Evolutionary conservation across 75 land plant species (phyloP).

Genomic region (Adiantum capillusveneris): DNA sequence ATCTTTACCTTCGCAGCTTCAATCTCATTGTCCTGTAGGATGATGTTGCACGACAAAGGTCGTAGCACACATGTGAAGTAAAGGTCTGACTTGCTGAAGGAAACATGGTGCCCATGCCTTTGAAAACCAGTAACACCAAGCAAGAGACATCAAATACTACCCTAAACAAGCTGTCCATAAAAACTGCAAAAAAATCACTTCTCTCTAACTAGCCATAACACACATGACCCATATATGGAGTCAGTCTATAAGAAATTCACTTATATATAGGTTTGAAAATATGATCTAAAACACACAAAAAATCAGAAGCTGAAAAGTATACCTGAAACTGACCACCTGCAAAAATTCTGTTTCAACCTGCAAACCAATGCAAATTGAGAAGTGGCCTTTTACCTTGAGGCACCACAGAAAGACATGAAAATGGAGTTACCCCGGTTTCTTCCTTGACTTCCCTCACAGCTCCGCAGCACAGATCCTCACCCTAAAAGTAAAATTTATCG

Average conservation of each 20-base stretch:
- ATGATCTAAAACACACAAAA: too few relatives aligned
- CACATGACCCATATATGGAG: too few relatives aligned
- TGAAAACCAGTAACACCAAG: neutral
- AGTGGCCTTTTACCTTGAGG: neutral
- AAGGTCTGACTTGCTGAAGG: conserved; percentile 79
- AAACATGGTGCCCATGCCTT: conserved; percentile 47
- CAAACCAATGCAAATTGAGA: conserved; percentile 7
- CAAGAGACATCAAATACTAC: neutral
- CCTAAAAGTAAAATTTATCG: conserved; percentile 36
- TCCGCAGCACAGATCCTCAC: conserved; percentile 74
- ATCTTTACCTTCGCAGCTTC: conserved; percentile 67
- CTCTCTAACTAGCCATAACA: too few relatives aligned
- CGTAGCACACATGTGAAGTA: conserved; percentile 69
- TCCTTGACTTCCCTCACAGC: conserved; percentile 86
- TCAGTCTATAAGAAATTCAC: too few relatives aligned
- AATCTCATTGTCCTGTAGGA: conserved; percentile 64
- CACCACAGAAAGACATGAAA: neutral
- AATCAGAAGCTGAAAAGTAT: too few relatives aligned
- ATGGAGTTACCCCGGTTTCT: conserved; percentile 74
- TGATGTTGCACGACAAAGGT: conserved; percentile 56
- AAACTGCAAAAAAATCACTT: too few relatives aligned
- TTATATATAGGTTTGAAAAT: too few relatives aligned
- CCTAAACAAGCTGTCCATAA: too few relatives aligned
- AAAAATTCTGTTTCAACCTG: conserved; percentile 85
- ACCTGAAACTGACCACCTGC: conserved; percentile 90